Evolutionary conservation across 306 rosid species (phyloP).

Genomic region (Mimosa bimucronata): DNA sequence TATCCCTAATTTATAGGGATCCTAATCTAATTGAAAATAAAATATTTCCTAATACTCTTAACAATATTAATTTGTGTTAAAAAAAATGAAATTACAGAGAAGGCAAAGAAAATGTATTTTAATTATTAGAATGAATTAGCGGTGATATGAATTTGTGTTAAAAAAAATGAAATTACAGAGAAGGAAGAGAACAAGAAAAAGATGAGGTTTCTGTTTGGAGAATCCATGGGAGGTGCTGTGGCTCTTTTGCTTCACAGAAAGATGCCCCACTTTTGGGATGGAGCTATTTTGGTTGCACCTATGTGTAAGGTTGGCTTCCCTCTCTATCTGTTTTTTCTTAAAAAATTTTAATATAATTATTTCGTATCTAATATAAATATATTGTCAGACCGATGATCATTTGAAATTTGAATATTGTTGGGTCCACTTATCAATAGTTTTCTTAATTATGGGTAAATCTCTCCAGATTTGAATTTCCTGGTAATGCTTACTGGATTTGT

Average conservation of each 20-base stretch:
- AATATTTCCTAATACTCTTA: too few relatives aligned
- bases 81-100: slow-evolving; percentile 43
- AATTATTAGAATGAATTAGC: too few relatives aligned
- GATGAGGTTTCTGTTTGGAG: slow-evolving; percentile 80
- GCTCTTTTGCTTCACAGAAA: slow-evolving; percentile 70
- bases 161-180: slow-evolving; percentile 42
- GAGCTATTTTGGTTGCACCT: slow-evolving; percentile 88
- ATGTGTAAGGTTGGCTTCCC: slow-evolving; percentile 80
- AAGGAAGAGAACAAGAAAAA: slow-evolving; percentile 58
- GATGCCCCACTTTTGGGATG: slow-evolving; percentile 80
- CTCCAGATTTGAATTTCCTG: neutral
- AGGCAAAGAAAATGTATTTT: neutral
- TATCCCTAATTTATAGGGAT: too few relatives aligned
- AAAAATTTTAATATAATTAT: neutral
- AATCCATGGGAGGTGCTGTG: slow-evolving; percentile 97
- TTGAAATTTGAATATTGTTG: neutral
- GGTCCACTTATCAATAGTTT: neutral
- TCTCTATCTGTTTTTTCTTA: neutral
- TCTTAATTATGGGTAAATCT: neutral
- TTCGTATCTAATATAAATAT: neutral
- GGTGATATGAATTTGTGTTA: neutral
- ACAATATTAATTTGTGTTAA: neutral
- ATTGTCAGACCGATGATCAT: too few relatives aligned
- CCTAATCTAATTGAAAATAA: too few relatives aligned
- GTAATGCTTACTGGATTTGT: too few relatives aligned